A percentile compares a stretch with the other conserved stretches of the same genome.
Conservation (phyloP, 805 yeast species). For the Ogataea neopini region DNA sequence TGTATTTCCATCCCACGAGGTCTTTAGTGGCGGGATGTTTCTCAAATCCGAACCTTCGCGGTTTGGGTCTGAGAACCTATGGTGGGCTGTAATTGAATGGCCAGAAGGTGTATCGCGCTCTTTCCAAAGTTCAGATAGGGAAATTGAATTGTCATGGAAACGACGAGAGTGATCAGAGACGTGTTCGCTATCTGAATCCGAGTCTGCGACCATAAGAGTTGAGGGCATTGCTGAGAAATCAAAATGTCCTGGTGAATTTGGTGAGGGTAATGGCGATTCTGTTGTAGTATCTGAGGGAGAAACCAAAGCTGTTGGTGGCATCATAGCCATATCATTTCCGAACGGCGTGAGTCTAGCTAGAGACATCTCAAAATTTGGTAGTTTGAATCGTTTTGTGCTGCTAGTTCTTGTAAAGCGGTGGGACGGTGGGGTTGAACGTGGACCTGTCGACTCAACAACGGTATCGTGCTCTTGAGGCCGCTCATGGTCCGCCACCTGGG, state of each 20-base stretch:
- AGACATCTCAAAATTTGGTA: constrained; percentile 7
- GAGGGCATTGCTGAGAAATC: constrained; percentile 3
- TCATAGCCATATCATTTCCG: background rate
- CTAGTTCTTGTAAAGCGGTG: constrained; percentile 10
- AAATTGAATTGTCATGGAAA: background rate
- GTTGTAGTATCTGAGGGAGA: constrained; percentile 15
- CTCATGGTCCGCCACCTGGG: too few species aligned
- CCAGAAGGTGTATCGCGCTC: background rate
- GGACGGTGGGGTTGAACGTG: background rate
- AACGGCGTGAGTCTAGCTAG: background rate
- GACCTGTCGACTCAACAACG: background rate
- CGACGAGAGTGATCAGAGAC: background rate
- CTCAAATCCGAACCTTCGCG: background rate
- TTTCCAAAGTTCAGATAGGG: constrained; percentile 2
- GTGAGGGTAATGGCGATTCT: constrained; percentile 18
- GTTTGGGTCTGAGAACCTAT: constrained; percentile 1
- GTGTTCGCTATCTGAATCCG: background rate
- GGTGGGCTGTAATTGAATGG: background rate
- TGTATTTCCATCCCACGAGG: background rate
- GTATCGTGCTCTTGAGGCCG: too few species aligned
- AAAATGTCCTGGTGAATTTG: constrained; percentile 9
- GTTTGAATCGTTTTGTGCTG: constrained; percentile 12
- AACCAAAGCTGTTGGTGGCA: constrained; percentile 3
- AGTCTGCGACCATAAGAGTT: background rate
- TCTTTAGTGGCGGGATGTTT: background rate